Percentiles rank a stretch among this genome's conserved stretches.
Evolutionary conservation across 257 asterid species (phyloP).

Genomic region (Cruciata laevipes): DNA sequence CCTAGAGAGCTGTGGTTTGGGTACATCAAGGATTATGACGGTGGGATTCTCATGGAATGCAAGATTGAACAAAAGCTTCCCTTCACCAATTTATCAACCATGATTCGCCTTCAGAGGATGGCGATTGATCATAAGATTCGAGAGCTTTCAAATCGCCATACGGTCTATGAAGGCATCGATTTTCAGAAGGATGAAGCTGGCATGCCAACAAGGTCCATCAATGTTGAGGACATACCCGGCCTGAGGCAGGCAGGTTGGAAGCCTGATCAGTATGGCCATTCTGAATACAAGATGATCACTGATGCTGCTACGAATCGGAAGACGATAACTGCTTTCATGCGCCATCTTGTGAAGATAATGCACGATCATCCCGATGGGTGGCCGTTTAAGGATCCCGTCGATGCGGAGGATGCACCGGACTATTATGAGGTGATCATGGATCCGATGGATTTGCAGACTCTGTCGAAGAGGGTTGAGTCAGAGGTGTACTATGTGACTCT

Average conservation of each 20-base stretch:
- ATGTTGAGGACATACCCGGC: conserved; percentile 84
- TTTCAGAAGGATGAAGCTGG: conserved; percentile 99
- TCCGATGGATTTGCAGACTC: conserved; percentile 83
- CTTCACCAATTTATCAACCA: conserved; percentile 84
- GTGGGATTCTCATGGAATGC: conserved; percentile 97
- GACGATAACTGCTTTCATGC: conserved; percentile 80
- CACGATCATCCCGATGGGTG: conserved; percentile 93
- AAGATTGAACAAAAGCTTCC: conserved; percentile 92
- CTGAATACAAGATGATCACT: conserved; percentile 55
- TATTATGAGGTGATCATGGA: conserved; percentile 89
- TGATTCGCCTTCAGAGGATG: conserved; percentile 95
- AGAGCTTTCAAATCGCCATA: conserved; percentile 95
- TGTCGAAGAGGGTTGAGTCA: conserved; percentile 89
- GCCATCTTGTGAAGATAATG: conserved; percentile 81
- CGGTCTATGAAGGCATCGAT: conserved; percentile 83
- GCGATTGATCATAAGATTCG: conserved; percentile 93
- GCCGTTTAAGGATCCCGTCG: conserved; percentile 97
- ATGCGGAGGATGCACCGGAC: conserved; percentile 91
- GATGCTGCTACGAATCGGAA: conserved; percentile 68
- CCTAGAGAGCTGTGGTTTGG: conserved; percentile 96
- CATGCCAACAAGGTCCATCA: conserved; percentile 65
- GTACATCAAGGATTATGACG: conserved; percentile 95
- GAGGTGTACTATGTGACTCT: conserved; percentile 79
- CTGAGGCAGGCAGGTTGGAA: conserved; percentile 97
- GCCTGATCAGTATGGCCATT: conserved; percentile 85